Base-by-base conservation (phyloP, 306 rosid species). In the Gillenia trifoliata region DNA sequence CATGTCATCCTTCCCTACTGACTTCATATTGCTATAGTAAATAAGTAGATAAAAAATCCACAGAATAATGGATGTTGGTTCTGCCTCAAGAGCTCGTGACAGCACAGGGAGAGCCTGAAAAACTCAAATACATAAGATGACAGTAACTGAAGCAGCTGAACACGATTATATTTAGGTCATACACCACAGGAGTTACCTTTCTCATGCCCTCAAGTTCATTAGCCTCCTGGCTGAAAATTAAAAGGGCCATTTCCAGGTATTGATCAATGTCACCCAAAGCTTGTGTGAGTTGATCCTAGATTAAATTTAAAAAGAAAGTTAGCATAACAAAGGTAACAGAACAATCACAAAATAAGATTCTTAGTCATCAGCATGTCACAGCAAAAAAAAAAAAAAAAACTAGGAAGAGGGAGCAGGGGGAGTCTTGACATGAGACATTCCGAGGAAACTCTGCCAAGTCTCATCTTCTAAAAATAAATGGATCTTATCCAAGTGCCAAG, bases 1-100 rank as follows among this genome's bases (percentile, higher is more conserved):
- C 89, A 91, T 90, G 88, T 94, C 98, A 86, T 94, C 97, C 88
- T 82, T 83, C 88, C 83, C 95, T 70, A 79, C 64, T 70, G 89
- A 77, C 79, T 83, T 86, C 70, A 83, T 64, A 78, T 79, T 83
- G 86, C 96, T 87, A 75, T 86, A 80, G 90, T 84, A 94, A 79
- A 91, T 78, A 69, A 91, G 89, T 45, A 91, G 90, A 87, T 89
- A 91, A 68, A 91, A 83, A 65, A 85, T 80, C 98, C 97, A 94
- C 79, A 87, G 80, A 84, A 81, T 62, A 61, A 72, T 80, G 45
- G 95, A 88, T 64, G 82, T 80, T 79, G 96, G 87, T 85, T 89
- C 87, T 45, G 78, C 83, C 88, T 91, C 97, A 76, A 94, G 85
- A 68, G 93, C 90, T 82, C 90, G 88, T 54, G 95, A 85, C 71